These are phyloP conservation scores for Moricandia moricandioides DNA, from an alignment of 345 rosid genomes.

Conservation along the genomic window DNA sequence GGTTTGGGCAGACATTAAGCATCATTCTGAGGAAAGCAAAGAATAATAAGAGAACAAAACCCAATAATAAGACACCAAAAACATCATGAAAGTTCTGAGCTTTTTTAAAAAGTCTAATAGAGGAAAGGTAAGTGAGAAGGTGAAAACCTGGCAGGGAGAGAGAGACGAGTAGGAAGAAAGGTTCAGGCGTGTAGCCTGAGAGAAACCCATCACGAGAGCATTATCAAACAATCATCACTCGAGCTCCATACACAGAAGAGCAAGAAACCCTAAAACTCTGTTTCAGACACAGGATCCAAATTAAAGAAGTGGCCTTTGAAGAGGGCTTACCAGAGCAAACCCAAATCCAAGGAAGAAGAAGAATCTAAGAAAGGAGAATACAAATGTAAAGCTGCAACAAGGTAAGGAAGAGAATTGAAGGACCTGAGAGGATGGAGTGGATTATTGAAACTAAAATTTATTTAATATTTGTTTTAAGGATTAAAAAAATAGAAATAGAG, in stretches of 20 bases:
- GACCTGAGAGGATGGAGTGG: background rate
- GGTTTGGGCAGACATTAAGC: background rate
- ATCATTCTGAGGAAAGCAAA: conserved; percentile 1
- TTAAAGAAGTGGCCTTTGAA: background rate
- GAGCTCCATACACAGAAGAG: background rate
- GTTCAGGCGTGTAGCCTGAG: conserved; percentile 45
- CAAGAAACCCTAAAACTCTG: background rate
- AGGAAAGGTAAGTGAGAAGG: background rate
- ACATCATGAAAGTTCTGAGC: background rate
- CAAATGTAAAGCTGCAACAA: background rate
- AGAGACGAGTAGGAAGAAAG: conserved; percentile 36
- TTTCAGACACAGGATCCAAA: background rate
- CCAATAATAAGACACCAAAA: background rate
- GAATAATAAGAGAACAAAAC: background rate
- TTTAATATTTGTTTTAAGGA: conserved; percentile 16
- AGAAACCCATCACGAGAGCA: conserved; percentile 50
- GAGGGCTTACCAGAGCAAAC: conserved; percentile 6
- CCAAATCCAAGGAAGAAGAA: conserved; percentile 12
- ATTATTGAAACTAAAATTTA: background rate
- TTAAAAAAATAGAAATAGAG: background rate
- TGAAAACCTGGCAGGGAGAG: conserved; percentile 36
- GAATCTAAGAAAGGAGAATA: background rate
- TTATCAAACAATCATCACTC: background rate
- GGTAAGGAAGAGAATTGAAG: background rate
- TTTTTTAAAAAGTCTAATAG: background rate